Evolutionary conservation across 768 basidiomycete species (phyloP).

Genomic region (Kwoniella sp.): DNA sequence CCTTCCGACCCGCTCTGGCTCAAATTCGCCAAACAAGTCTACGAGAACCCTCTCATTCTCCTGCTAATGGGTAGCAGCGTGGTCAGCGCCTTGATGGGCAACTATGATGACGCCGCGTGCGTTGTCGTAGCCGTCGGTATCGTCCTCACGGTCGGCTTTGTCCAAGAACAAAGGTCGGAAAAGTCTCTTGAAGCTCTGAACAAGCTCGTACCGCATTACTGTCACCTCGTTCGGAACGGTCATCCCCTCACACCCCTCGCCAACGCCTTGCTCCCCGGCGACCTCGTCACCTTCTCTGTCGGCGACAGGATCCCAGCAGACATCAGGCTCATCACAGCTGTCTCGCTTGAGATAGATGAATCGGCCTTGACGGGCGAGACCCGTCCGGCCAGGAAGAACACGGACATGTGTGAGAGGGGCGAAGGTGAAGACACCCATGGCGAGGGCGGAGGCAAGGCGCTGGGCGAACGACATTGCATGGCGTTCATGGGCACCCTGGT

Average conservation of each 20-base stretch:
- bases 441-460: slow-evolving; percentile 51
- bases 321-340: slow-evolving; percentile 71
- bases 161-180: slow-evolving; percentile 91
- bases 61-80: slow-evolving; percentile 83
- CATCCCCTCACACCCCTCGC: slow-evolving; percentile 76
- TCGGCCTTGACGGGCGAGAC: slow-evolving; percentile 94
- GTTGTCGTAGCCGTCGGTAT: slow-evolving; percentile 88
- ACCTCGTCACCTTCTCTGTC: slow-evolving; percentile 79
- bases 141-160: slow-evolving; percentile 92
- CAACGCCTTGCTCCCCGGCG: slow-evolving; percentile 94
- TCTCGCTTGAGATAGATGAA: slow-evolving; percentile 91
- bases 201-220: slow-evolving; percentile 95
- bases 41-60: slow-evolving; percentile 88
- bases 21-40: slow-evolving; percentile 92
- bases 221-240: slow-evolving; percentile 72
- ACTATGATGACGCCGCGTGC: slow-evolving; percentile 87
- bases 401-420: slow-evolving; percentile 55
- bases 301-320: slow-evolving; percentile 95
- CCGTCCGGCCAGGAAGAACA: slow-evolving; percentile 65
- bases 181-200: slow-evolving; percentile 90
- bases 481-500: slow-evolving; percentile 97
- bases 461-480: slow-evolving; percentile 80
- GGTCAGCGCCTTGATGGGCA: slow-evolving; percentile 90
- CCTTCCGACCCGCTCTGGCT: slow-evolving; percentile 72
- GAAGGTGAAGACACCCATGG: slow-evolving; percentile 53